A percentile compares a stretch with the other conserved stretches of the same genome.
Conservation (phyloP, 176 grass and related monocot genomes). For the Cenchrus fungigraminus region DNA sequence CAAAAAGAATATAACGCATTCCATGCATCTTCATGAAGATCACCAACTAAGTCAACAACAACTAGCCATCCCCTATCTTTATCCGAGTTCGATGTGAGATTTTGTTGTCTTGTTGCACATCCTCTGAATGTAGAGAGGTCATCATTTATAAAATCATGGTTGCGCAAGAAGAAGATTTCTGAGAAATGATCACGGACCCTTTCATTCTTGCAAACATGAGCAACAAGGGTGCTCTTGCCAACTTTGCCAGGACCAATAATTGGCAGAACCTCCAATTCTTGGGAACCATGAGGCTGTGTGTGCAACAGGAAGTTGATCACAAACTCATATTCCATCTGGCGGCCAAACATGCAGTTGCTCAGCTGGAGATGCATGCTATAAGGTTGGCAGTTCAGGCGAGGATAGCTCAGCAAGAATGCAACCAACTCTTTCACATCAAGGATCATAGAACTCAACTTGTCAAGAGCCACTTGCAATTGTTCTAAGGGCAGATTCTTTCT, state of each 20-base stretch:
- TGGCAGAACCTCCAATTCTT: neutral
- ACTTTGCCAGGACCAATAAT: no score
- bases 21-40: neutral
- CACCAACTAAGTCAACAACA: neutral
- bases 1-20: neutral
- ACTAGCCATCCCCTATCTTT: neutral
- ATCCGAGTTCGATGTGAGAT: neutral
- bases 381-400: neutral
- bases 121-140: neutral
- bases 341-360: neutral
- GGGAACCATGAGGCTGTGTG: neutral
- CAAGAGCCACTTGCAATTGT: neutral
- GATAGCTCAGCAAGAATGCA: neutral
- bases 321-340: neutral
- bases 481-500: neutral
- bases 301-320: slow-evolving; percentile 12
- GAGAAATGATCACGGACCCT: slow-evolving; percentile 30
- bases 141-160: neutral
- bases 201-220: no score
- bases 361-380: slow-evolving; percentile 5
- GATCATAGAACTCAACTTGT: neutral
- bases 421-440: neutral
- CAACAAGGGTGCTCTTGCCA: no score
- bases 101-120: neutral
- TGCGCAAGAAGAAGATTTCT: neutral